Conservation (phyloP, 208 protist species). For the Eutreptiella sp. region DNA sequence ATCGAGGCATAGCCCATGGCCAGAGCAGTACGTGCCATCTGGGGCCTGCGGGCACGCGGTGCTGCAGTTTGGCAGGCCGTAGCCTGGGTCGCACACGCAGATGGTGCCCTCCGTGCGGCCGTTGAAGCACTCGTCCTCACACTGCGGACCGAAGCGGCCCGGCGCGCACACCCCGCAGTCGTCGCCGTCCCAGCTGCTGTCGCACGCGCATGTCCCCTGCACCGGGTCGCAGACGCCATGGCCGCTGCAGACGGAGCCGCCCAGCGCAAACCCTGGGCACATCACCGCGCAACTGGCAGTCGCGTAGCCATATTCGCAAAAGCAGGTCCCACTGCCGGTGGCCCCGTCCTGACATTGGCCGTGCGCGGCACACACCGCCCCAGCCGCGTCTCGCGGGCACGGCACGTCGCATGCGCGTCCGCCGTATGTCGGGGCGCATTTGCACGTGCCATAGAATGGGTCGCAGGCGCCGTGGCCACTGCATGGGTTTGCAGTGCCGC, state of each 20-base stretch:
- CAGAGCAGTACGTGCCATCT: constrained; percentile 9
- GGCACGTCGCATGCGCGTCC: neutral
- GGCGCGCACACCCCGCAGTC: neutral
- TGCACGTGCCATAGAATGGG: neutral
- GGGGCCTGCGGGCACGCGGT: constrained; percentile 16
- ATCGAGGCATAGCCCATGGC: constrained; percentile 17
- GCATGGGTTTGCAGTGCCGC: constrained; percentile 19
- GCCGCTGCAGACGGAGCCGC: constrained; percentile 13
- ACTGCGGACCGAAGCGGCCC: constrained; percentile 18
- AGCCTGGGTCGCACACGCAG: constrained; percentile 34
- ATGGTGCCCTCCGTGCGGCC: constrained; percentile 17
- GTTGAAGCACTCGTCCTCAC: constrained; percentile 13
- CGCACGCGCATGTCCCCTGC: neutral
- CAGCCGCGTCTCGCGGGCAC: neutral
- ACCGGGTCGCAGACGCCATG: constrained; percentile 6
- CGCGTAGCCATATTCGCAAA: constrained; percentile 10
- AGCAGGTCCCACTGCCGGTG: neutral
- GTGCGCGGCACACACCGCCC: neutral
- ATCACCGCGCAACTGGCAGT: neutral
- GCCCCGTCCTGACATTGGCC: constrained; percentile 9
- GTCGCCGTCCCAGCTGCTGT: neutral
- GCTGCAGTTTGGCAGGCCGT: constrained; percentile 18
- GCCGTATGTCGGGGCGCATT: neutral
- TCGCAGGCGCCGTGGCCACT: constrained; percentile 25
- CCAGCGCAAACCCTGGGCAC: constrained; percentile 16